A percentile compares a stretch with the other conserved stretches of the same genome.
phyloP scores from a whole-genome alignment of 352 stramenopile species.

The Globisporangium nunn region DNA sequence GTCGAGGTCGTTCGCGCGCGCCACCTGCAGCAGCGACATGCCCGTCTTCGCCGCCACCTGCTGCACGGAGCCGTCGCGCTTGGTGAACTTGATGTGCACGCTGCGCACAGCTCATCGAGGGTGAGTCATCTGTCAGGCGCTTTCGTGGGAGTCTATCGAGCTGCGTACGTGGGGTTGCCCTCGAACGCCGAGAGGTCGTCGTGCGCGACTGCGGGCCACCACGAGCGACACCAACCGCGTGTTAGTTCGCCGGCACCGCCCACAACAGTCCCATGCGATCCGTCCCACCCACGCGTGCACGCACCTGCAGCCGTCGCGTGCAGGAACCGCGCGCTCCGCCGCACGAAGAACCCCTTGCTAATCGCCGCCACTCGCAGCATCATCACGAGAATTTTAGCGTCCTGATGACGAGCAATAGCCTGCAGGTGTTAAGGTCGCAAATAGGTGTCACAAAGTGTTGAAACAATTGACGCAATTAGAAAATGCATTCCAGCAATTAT shows the following conservation, averaged over 20 bases:
- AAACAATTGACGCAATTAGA: no score
- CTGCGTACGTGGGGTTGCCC: conserved; percentile 42
- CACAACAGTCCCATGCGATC: neutral
- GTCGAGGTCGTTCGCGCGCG: conserved; percentile 92
- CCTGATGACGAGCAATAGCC: no score
- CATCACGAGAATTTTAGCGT: neutral
- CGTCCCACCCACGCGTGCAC: neutral
- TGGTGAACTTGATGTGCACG: conserved; percentile 73
- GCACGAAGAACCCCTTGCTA: neutral
- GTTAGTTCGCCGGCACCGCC: neutral
- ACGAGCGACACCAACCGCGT: neutral
- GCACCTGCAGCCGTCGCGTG: conserved; percentile 34
- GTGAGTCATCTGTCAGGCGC: no score
- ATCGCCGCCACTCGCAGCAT: conserved; percentile 2
- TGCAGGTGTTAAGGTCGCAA: no score
- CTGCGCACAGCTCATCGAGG: conserved; percentile 11
- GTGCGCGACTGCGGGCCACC: conserved; percentile 20
- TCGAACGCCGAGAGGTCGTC: conserved; percentile 47
- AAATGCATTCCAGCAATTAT: no score
- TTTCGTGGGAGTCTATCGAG: neutral
- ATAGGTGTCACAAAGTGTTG: no score
- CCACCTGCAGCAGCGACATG: conserved; percentile 89
- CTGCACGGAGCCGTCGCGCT: conserved; percentile 50
- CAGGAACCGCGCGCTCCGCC: conserved; percentile 9
- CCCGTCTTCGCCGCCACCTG: conserved; percentile 65